Base-by-base conservation (phyloP, 306 rosid genomes). In the Adenanthera pavonina region DNA sequence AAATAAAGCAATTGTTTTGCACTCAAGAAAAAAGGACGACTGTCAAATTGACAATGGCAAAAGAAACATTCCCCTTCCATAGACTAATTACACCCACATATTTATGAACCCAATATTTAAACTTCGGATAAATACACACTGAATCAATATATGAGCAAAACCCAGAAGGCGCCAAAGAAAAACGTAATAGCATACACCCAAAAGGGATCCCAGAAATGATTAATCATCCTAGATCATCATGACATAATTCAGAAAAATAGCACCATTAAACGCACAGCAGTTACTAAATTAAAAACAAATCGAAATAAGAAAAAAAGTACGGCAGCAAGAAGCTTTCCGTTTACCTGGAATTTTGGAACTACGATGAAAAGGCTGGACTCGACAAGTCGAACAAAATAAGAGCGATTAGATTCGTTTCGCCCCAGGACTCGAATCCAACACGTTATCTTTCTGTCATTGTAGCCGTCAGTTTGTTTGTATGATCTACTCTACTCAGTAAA, bases 151-250 rank as follows among this genome's bases (percentile, higher is more conserved):
- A 43, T 19, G 36, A 69, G n/a, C 49, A 69, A 19, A 44, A 20
- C 56, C 74, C 56, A 20, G 56, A 69, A 69, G 16, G 46, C 19
- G 14, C 56, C 74, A 69, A 25, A 44, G 74, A 20, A 46, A 69
- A 44, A 44, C 6, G 9, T 2, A 3, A 69, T 20, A 69, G 36
- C 12, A 9, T 43, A 19, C 12, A n/a, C 35, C 74, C 56, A 44
- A 46, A 69, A 44, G 14, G 19, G 40, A 52, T 43, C 73, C 52
- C 52, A 41, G 73, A 43, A n/a, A 3, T 69, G 56, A 46, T 69
- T 20, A 20, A 69, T 0, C 13, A 14, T 11, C 51, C 19, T 69
- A 46, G 38, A 69, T 46, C 38, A 69, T 12, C 19, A 44, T 20
- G n/a, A 69, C n/a, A 69, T 44, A 46, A 46, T 25, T 69, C 54